phyloP scores from a whole-genome alignment of 805 yeast species.

The Starmerella bacillaris region DNA sequence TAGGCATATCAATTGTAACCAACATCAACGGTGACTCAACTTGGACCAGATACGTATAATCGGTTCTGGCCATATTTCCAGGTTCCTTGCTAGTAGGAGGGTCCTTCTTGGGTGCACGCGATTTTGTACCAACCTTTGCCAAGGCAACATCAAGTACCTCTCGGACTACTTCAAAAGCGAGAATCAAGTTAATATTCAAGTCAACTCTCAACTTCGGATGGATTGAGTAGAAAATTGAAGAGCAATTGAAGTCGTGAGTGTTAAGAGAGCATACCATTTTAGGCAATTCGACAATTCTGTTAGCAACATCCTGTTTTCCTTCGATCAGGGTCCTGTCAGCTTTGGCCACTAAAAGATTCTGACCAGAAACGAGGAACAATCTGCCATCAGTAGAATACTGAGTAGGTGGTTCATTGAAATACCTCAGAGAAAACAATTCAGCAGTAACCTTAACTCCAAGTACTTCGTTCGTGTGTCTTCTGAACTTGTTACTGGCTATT shows the following conservation, averaged over 20 bases:
- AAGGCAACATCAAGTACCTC: slow-evolving; percentile 16
- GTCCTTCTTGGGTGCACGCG: slow-evolving; percentile 16
- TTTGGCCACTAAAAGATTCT: slow-evolving; percentile 10
- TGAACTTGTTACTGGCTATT: slow-evolving; percentile 17
- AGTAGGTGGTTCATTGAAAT: slow-evolving; percentile 6
- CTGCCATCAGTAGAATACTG: slow-evolving; percentile 13
- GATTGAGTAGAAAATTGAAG: slow-evolving; percentile 4
- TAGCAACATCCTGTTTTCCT: slow-evolving; percentile 5
- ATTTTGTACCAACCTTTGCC: slow-evolving; percentile 4
- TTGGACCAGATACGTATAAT: not conserved
- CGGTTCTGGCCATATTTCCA: not conserved
- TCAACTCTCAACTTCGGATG: slow-evolving; percentile 12
- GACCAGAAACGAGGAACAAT: slow-evolving; percentile 3
- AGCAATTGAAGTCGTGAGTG: slow-evolving; percentile 5
- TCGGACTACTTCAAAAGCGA: slow-evolving; percentile 16
- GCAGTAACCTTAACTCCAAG: slow-evolving; percentile 13
- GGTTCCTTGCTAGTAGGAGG: not conserved
- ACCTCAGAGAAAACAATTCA: slow-evolving; percentile 4
- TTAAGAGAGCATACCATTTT: slow-evolving; percentile 1
- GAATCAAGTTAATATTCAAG: slow-evolving; percentile 16
- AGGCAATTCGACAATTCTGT: slow-evolving; percentile 9
- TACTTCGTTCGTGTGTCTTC: slow-evolving; percentile 13
- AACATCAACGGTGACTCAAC: slow-evolving; percentile 6
- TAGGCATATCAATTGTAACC: slow-evolving; percentile 30
- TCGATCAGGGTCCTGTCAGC: slow-evolving; percentile 10